These are phyloP conservation scores for Cyberlindnera meyerae DNA, from an alignment of 805 yeast genomes.

Conservation along the genomic window DNA sequence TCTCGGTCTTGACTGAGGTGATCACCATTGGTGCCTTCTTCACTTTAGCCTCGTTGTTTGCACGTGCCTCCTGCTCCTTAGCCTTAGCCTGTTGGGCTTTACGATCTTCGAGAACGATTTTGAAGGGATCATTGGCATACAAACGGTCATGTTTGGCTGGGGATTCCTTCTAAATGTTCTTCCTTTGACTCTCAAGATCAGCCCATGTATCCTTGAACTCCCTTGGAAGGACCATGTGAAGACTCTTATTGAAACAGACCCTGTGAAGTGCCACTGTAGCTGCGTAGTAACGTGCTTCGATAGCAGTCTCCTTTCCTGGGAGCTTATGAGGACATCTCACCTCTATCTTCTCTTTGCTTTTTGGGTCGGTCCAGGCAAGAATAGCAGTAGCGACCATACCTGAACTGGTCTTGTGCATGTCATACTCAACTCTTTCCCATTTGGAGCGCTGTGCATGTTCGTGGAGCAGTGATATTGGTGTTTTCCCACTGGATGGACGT, in stretches of 20 bases:
- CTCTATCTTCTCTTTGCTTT: slow-evolving; percentile 61
- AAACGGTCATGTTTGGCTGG: slow-evolving; percentile 43
- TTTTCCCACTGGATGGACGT: slow-evolving; percentile 53
- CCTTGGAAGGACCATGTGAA: slow-evolving; percentile 83
- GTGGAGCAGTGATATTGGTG: slow-evolving; percentile 80
- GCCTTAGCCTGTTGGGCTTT: slow-evolving; percentile 38
- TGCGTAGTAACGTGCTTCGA: slow-evolving; percentile 85
- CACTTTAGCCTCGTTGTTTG: slow-evolving; percentile 46
- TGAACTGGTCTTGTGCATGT: slow-evolving; percentile 48
- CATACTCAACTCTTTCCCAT: slow-evolving; percentile 85
- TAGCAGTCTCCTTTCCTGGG: slow-evolving; percentile 68
- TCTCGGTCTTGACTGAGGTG: slow-evolving; percentile 25
- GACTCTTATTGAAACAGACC: slow-evolving; percentile 71
- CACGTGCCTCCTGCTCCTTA: slow-evolving; percentile 43
- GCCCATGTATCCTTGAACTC: slow-evolving; percentile 78
- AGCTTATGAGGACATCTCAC: slow-evolving; percentile 50
- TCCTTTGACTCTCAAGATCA: slow-evolving; percentile 59
- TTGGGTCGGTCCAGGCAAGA: slow-evolving; percentile 73
- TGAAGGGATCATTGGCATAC: slow-evolving; percentile 76
- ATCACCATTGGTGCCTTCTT: slow-evolving; percentile 43
- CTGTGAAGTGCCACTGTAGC: slow-evolving; percentile 86
- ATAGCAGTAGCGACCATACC: slow-evolving; percentile 66
- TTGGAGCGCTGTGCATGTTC: slow-evolving; percentile 84
- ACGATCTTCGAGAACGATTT: slow-evolving; percentile 52
- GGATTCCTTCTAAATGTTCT: slow-evolving; percentile 40